These are phyloP conservation scores for Cryptococcus sp. DNA, from an alignment of 1,284 basidiomycete genomes.

Conservation along the genomic window DNA sequence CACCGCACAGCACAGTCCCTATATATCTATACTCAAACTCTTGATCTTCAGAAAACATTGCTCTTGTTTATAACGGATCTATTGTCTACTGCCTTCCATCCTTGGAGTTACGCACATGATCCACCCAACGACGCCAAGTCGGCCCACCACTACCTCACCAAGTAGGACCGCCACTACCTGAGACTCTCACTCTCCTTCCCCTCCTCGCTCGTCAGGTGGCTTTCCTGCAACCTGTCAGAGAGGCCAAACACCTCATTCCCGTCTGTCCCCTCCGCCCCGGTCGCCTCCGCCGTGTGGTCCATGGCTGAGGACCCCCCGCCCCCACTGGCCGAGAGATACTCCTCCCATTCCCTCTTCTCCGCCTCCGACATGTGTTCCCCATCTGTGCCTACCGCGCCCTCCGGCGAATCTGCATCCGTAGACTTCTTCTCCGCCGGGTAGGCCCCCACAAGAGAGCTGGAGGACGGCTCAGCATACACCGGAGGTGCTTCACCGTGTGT, in stretches of 20 bases:
- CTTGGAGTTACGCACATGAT: too few species aligned
- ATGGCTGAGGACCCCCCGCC: background rate
- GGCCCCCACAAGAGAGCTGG: background rate
- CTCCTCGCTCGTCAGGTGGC: background rate
- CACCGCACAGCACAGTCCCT: too few species aligned
- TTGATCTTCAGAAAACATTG: too few species aligned
- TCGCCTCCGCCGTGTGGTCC: background rate
- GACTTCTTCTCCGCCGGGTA: conserved; percentile 6
- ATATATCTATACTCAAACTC: too few species aligned
- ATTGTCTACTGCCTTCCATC: too few species aligned
- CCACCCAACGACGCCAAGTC: too few species aligned
- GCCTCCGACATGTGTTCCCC: conserved; percentile 23
- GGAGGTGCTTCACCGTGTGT: background rate
- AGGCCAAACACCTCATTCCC: background rate
- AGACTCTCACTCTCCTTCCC: background rate
- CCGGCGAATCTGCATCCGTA: background rate
- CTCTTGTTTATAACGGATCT: too few species aligned
- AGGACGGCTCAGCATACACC: background rate
- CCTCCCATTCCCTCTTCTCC: conserved; percentile 29
- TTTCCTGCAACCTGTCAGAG: background rate
- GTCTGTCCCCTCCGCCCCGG: background rate
- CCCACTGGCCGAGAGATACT: conserved; percentile 11
- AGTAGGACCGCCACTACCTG: background rate
- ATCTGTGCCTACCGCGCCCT: conserved; percentile 9
- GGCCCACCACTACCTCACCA: background rate